Evolutionary conservation across 1,284 basidiomycete genomes (phyloP).

Genomic region (Hemileia vastatrix): DNA sequence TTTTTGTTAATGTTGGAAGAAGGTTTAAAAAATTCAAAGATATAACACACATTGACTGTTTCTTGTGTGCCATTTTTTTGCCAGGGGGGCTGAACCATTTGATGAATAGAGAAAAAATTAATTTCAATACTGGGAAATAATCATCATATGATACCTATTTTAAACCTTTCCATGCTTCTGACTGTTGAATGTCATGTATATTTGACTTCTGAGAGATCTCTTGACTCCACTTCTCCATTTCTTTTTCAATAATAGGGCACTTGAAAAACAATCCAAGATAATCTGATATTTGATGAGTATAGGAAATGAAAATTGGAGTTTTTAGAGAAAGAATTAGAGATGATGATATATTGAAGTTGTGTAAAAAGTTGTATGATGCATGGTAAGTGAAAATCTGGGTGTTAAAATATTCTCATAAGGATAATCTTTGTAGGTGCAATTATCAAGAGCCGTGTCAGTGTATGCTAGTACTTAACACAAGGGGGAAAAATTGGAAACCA

Average conservation of each 20-base stretch:
- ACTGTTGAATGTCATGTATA: slow-evolving; percentile 3
- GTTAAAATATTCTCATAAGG: neutral
- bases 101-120: slow-evolving; percentile 7
- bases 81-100: slow-evolving; percentile 11
- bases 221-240: neutral
- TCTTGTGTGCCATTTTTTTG: neutral
- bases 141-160: neutral
- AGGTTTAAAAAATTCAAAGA: neutral
- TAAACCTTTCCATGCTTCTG: neutral
- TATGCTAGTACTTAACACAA: too few relatives aligned
- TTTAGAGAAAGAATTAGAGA: neutral
- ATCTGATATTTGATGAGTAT: neutral
- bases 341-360: neutral
- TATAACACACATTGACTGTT: neutral
- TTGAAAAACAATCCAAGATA: neutral
- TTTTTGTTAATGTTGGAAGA: neutral
- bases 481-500: too few relatives aligned
- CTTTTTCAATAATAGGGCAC: neutral
- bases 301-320: neutral
- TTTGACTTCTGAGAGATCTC: neutral
- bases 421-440: neutral
- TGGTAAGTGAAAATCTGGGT: neutral
- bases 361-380: neutral
- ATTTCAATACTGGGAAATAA: neutral
- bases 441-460: neutral